phyloP scores from a whole-genome alignment of 768 basidiomycete genomes.

The Tubosaeta brunneosetosa region DNA sequence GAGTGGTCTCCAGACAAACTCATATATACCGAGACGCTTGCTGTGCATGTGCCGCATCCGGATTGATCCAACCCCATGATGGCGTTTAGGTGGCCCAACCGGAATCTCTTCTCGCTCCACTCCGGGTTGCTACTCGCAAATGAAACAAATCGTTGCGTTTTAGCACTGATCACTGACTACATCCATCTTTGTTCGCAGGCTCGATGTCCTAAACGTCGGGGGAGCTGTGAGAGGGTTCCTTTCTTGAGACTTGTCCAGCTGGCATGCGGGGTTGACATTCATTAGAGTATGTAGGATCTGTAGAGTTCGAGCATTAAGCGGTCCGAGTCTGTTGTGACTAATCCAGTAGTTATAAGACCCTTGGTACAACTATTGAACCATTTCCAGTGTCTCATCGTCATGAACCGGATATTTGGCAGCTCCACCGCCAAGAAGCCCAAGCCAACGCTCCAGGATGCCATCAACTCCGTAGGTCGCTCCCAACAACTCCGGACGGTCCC shows the following conservation, averaged over 20 bases:
- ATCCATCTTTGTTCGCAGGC: slow-evolving; percentile 34
- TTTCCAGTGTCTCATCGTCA: slow-evolving; percentile 24
- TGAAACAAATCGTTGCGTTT: neutral
- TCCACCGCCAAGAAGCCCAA: slow-evolving; percentile 79
- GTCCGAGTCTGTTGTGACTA: neutral
- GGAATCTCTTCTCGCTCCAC: neutral
- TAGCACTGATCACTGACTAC: slow-evolving; percentile 7
- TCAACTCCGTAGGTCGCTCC: slow-evolving; percentile 60
- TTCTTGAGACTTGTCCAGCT: slow-evolving; percentile 34
- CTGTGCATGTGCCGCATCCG: neutral
- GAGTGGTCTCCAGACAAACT: neutral
- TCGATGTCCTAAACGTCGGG: slow-evolving; percentile 87
- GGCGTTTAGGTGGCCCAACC: neutral
- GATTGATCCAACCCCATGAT: slow-evolving; percentile 2
- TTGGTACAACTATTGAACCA: neutral
- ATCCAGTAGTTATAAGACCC: neutral
- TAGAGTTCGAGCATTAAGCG: neutral
- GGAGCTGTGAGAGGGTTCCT: slow-evolving; percentile 90
- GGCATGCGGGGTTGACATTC: neutral
- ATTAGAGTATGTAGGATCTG: neutral
- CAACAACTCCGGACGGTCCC: neutral
- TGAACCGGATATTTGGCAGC: slow-evolving; percentile 85
- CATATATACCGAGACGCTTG: slow-evolving; percentile 9
- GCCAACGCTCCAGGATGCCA: slow-evolving; percentile 87
- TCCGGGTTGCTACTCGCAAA: neutral